phyloP scores from a whole-genome alignment of 1,139 yeast genomes.

The Debaryomyces psychrophilus region DNA sequence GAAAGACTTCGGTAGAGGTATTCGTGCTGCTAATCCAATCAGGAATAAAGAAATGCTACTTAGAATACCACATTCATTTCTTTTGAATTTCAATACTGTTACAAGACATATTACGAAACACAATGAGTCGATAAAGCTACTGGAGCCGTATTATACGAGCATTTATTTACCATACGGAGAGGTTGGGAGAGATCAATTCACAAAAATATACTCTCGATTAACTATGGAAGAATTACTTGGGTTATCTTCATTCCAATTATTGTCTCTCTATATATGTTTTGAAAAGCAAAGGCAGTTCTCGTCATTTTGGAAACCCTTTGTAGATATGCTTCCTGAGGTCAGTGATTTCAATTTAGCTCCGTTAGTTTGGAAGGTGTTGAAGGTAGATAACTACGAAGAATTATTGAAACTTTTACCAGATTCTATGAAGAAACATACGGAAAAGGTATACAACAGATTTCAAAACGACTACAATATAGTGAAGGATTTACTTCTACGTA shows the following conservation, averaged over 20 bases:
- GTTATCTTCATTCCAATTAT: constrained; percentile 51
- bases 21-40: constrained; percentile 45
- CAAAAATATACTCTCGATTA: constrained; percentile 37
- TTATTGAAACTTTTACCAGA: constrained; percentile 44
- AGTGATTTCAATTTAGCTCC: constrained; percentile 55
- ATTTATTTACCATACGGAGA: constrained; percentile 24
- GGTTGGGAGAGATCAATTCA: constrained; percentile 22
- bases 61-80: constrained; percentile 58
- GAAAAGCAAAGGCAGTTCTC: constrained; percentile 39
- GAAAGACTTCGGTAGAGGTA: constrained; percentile 63
- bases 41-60: constrained; percentile 47
- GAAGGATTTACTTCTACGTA: constrained; percentile 21
- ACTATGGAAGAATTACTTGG: constrained; percentile 30
- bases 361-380: constrained; percentile 50
- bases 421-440: constrained; percentile 36
- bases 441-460: constrained; percentile 41
- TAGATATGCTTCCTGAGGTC: constrained; percentile 56
- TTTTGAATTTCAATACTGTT: constrained; percentile 65
- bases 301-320: constrained; percentile 69
- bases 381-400: constrained; percentile 25
- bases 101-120: constrained; percentile 37
- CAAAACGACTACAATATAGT: constrained; percentile 39
- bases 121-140: constrained; percentile 22
- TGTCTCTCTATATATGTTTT: constrained; percentile 50
- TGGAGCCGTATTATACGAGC: constrained; percentile 26